phyloP scores from a whole-genome alignment of 768 basidiomycete genomes.

The Clavulina sp. region DNA sequence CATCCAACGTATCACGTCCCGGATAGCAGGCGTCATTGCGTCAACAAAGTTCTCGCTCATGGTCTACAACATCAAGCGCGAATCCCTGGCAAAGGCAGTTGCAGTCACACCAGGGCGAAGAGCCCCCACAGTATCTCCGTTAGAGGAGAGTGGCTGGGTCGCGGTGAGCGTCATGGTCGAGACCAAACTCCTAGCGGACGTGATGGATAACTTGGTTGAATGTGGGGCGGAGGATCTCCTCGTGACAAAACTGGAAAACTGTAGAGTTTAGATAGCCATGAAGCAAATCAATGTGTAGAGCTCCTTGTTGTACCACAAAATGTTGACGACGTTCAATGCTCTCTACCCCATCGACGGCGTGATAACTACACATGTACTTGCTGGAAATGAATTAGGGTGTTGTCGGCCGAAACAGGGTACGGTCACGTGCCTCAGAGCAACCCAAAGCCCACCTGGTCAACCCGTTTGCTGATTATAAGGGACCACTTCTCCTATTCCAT shows the following conservation, averaged over 20 bases:
- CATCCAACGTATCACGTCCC: constrained; percentile 63
- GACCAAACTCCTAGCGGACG: constrained; percentile 55
- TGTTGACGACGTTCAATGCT: too few species aligned
- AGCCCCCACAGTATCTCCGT: constrained; percentile 54
- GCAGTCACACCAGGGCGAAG: constrained; percentile 72
- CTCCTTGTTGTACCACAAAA: too few species aligned
- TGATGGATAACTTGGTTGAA: constrained; percentile 75
- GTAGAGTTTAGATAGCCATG: constrained; percentile 44
- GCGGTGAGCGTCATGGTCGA: constrained; percentile 88
- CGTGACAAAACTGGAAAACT: constrained; percentile 82
- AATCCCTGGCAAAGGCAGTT: constrained; percentile 40
- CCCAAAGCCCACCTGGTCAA: too few species aligned
- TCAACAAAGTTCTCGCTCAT: constrained; percentile 63
- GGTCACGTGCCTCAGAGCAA: too few species aligned
- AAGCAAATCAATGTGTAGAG: too few species aligned
- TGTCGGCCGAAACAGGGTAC: too few species aligned
- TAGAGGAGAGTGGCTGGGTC: constrained; percentile 70
- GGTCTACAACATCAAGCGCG: constrained; percentile 77
- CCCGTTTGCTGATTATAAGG: too few species aligned
- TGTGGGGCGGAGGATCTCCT: constrained; percentile 84
- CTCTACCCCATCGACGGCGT: too few species aligned
- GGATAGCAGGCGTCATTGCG: constrained; percentile 84
- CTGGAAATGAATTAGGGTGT: too few species aligned
- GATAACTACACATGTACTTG: too few species aligned
- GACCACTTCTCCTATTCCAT: too few species aligned